Evolutionary conservation across 257 asterid species (phyloP), one percentile per base, ranked within the genome.

Genomic region (Forsythia viridissima): DNA sequence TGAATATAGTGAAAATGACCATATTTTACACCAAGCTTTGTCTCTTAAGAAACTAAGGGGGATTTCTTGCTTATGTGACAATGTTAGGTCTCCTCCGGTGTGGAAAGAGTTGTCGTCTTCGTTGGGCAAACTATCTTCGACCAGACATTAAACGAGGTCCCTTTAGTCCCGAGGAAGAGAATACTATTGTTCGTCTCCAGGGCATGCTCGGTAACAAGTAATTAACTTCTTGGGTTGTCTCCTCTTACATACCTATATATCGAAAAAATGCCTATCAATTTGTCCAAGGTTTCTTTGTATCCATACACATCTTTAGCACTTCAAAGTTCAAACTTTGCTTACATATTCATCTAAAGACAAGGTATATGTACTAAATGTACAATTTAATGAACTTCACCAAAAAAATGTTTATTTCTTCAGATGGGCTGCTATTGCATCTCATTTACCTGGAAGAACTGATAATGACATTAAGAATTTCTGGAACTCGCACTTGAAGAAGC

Each of bases 61-160:
- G 74, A 10, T 71, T 37, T n/a, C 59, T 77, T 80, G 67, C 41
- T 30, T 71, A 61, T 76, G 74, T 66, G 74, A 70, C 39, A 73
- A 20, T 61, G 68, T 41, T 84, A 92, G 96, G 97, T 76, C 92
- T 92, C 59, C 85, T 55, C 15, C 87, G 93, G 46, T 90, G 92
- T 85, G 96, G 92, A 65, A 92, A 90, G 91, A 89, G 97, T 81
- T 90, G 97, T 76, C 85, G 97, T 57, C 97, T 92, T 76, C 90
- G 97, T 40, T 92, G 96, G 96, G 79, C 86, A 59, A 92, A 92
- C 84, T 92, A 92, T 76, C 94, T 92, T 71, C 90, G 93, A 67
- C 96, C 97, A 2, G 85, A 85, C 85, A 89, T 90, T 8, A 86
- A 73, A 70, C 93, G 92, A 0, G 92, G 96, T 42, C 90, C 92